Evolutionary conservation across 1,284 basidiomycete genomes (phyloP).

Genomic region (Ceratobasidium papillatum): DNA sequence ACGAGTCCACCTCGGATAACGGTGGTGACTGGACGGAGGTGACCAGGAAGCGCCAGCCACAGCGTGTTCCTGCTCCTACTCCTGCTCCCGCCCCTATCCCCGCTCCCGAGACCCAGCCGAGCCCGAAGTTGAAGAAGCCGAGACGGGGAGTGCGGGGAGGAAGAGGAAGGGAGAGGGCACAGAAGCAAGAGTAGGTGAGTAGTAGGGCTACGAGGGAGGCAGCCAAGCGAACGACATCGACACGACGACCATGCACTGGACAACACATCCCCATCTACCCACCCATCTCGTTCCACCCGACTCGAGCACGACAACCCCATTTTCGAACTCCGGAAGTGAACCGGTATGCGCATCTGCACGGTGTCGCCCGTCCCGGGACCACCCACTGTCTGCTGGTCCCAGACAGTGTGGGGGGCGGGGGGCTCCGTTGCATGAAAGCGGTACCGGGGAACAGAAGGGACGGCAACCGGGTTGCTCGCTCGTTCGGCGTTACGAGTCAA

Average conservation of each 20-base stretch:
- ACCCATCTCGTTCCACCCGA: not conserved
- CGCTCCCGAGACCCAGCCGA: not conserved
- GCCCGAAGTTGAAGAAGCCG: not conserved
- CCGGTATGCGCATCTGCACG: not conserved
- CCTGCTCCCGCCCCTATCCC: not conserved
- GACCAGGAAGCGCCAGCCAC: not conserved
- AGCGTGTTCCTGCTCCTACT: too few relatives aligned
- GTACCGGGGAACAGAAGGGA: not conserved
- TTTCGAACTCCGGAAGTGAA: not conserved
- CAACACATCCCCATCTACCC: not conserved
- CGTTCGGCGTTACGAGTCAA: not conserved
- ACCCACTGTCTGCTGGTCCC: conserved; percentile 5
- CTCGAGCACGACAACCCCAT: not conserved
- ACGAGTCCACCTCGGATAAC: not conserved
- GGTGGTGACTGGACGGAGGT: not conserved
- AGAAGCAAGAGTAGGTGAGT: not conserved
- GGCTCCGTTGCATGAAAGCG: not conserved
- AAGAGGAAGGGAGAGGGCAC: not conserved
- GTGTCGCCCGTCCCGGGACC: not conserved
- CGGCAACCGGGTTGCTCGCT: not conserved
- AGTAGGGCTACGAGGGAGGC: too few relatives aligned
- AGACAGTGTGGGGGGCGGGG: conserved; percentile 1
- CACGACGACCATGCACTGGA: not conserved
- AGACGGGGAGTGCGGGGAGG: not conserved
- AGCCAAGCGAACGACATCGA: not conserved